Base-by-base conservation (phyloP, 2,329 filamentous ascomycete species). In the Elsinoe batatas region DNA sequence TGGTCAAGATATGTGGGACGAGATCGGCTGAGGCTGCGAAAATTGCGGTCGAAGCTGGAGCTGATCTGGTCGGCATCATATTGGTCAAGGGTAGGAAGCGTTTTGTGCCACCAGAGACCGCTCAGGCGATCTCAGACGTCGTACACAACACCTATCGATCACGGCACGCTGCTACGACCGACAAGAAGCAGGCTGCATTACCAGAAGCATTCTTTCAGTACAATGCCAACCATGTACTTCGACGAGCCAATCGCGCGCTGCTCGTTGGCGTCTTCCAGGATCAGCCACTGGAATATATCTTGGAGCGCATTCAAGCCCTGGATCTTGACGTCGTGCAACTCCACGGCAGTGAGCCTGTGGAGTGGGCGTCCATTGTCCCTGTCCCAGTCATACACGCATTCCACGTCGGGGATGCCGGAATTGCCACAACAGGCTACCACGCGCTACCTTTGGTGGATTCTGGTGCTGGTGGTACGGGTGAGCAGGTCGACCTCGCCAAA, bases 1-100 rank as follows among this genome's bases (percentile, higher is more conserved):
- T 93, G 30, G 90, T 96, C 61, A 98, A 98, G 74, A 95, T 98
- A 20, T 98, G 93, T 68, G 93, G 93, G 5, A 97, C 91, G 7
- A 81, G 91, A 57, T 89, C 82, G 58, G 78, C 84, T 8, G 88
- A 94, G 66, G 89, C 85, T 13, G 93, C 93, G 5, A 76, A 81
- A 56, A 80, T 83, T 59, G 93, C 93, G 13, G 82, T 94, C 46
- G 83, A 91, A 66, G 85, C 89, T 37, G 91, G 91, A 22, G 93
- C 93, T 32, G 91, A 98, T 70, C 76, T 96, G 61, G 82, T 98
- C 53, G 93, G 93, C 59, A 95, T 98, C 64, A 95, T 95, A 57
- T 76, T 96, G 11, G 93, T 93, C 5, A 82, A 87, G 33, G 85
- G 87, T 5, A 81, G 87, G 15, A 90, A 85, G 66, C 84, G 94